Conservation (phyloP, 2,329 filamentous ascomycete species). For the Ophiostoma quercus region DNA sequence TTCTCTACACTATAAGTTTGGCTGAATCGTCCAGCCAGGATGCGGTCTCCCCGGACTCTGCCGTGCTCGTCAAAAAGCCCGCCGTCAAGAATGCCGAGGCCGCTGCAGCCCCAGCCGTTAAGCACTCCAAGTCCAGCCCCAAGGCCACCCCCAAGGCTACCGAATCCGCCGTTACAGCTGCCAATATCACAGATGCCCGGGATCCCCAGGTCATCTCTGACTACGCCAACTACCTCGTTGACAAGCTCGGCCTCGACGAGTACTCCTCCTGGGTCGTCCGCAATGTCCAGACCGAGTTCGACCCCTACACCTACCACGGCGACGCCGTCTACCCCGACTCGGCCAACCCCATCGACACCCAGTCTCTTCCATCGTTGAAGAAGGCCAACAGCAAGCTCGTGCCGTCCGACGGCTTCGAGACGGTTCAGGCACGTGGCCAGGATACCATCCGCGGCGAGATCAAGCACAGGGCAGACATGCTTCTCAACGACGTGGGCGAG, state of each 20-base stretch:
- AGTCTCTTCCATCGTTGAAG: conserved; percentile 18
- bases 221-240: conserved; percentile 30
- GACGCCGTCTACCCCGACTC: conserved; percentile 14
- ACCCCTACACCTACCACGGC: neutral
- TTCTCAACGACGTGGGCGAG: conserved; percentile 19
- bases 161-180: no score
- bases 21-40: neutral
- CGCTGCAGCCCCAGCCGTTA: neutral
- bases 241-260: conserved; percentile 29
- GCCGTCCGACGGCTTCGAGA: neutral
- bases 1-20: neutral
- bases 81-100: neutral
- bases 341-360: conserved; percentile 27
- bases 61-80: no score
- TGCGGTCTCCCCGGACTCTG: neutral
- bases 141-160: no score
- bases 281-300: conserved; percentile 13
- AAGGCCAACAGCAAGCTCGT: neutral
- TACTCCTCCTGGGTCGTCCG: conserved; percentile 28
- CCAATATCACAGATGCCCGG: neutral
- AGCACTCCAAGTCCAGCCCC: neutral
- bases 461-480: neutral
- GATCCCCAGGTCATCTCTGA: conserved; percentile 11
- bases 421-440: conserved; percentile 13
- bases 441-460: neutral